phyloP scores from a whole-genome alignment of 768 basidiomycete genomes.

The Saitozyma podzolica region DNA sequence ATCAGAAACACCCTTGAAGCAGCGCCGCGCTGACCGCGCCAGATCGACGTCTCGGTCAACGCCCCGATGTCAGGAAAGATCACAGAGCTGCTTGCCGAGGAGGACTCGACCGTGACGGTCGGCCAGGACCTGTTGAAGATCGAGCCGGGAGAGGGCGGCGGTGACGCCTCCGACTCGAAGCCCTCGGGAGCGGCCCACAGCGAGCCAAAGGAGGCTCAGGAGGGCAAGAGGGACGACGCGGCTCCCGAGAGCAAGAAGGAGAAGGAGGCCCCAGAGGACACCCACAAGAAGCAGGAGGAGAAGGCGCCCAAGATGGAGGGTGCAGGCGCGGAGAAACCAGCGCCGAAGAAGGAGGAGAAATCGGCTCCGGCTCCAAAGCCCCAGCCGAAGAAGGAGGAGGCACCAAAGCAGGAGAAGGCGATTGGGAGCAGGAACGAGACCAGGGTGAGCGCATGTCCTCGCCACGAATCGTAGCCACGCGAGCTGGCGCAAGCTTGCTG shows the following conservation, averaged over 20 bases:
- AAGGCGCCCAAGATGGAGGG: constrained; percentile 37
- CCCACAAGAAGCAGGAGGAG: constrained; percentile 40
- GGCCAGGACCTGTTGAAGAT: constrained; percentile 92
- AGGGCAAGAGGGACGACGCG: constrained; percentile 44
- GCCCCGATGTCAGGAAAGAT: constrained; percentile 86
- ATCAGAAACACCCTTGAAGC: too few relatives aligned
- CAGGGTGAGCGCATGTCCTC: constrained; percentile 59
- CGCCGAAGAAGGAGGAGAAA: constrained; percentile 44
- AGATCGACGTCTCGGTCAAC: constrained; percentile 98
- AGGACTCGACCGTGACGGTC: constrained; percentile 91
- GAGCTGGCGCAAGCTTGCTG: too few relatives aligned
- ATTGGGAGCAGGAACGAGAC: constrained; percentile 77
- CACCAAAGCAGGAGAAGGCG: constrained; percentile 51
- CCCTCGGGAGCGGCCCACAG: constrained; percentile 39
- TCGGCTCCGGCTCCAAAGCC: constrained; percentile 27
- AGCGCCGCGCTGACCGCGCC: not conserved
- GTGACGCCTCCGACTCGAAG: constrained; percentile 20
- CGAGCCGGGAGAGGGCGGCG: constrained; percentile 70
- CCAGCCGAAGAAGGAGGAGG: constrained; percentile 42
- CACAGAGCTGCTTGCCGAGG: constrained; percentile 76
- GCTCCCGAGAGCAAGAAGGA: constrained; percentile 45
- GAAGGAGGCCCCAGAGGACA: constrained; percentile 40
- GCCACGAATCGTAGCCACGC: not conserved
- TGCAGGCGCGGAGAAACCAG: constrained; percentile 51
- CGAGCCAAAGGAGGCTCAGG: constrained; percentile 42